Evolutionary conservation across 441 rosid genomes (phyloP).

Genomic region (Populus hybrid): DNA sequence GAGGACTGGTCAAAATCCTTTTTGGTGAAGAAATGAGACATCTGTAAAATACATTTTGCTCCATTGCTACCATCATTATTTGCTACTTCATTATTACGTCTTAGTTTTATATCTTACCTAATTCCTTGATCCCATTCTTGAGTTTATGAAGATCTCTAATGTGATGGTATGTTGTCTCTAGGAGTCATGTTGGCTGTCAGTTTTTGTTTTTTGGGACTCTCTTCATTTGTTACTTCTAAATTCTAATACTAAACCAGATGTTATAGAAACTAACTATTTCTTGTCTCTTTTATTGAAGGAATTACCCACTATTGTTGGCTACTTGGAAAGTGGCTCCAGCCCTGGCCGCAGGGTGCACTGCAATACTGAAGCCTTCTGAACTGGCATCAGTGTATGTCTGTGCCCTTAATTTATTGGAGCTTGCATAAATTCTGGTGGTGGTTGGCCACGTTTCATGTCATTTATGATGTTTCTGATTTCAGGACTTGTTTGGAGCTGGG

Average conservation of each 20-base stretch:
- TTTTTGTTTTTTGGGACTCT: neutral
- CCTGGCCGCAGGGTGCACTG: constrained; percentile 95
- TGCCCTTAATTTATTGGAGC: no score
- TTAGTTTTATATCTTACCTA: neutral
- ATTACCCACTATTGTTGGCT: constrained; percentile 39
- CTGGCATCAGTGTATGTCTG: constrained; percentile 46
- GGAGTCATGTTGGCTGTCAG: neutral
- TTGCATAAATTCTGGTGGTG: no score
- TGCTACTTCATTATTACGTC: no score
- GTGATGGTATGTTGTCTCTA: neutral
- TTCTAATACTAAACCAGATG: neutral
- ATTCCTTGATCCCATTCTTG: neutral
- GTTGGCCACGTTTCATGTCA: no score
- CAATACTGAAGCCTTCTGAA: constrained; percentile 94
- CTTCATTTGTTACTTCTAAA: neutral
- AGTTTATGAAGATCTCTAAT: neutral
- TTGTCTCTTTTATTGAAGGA: no score
- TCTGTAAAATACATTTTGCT: neutral
- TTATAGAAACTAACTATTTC: no score
- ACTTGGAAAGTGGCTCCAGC: constrained; percentile 99
- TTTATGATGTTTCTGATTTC: no score
- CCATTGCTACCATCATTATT: no score
- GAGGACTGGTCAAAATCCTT: neutral
- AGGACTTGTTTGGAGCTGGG: constrained; percentile 93
- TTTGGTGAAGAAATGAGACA: neutral